Evolutionary conservation across 2,329 filamentous ascomycete genomes (phyloP), one percentile per base, ranked within the genome.

Genomic region (Penicillium sp.): DNA sequence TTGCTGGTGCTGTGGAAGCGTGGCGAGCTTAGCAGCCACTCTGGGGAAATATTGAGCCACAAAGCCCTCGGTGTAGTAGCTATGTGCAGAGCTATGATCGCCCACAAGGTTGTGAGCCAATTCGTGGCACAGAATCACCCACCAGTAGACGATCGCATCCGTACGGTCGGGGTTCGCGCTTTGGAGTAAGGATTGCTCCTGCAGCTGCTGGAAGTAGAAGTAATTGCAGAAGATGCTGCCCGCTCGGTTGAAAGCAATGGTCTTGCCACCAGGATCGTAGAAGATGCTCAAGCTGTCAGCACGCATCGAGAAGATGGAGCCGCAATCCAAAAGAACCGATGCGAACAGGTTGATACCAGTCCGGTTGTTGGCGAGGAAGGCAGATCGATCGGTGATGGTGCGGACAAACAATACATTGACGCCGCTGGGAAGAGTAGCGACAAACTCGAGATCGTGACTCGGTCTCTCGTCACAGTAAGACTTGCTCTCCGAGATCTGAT

Each of bases 151-250:
- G 59, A 87, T 81, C 2, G 91, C 91, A 62, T 95, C 90, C 4
- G 86, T 82, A 73, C 81, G 87, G 16, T 80, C 85, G 52, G 72
- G 74, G 52, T 59, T 78, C 52, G 65, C 67, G 62, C 68, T 73
- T 25, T 71, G 66, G 22, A 75, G 72, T 52, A 87, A 75, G 64
- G 81, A 76, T 14, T 79, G 71, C 48, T 86, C 81, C 71, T 98
- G 94, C 35, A 97, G 78, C 71, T 94, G 88, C 62, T 89, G 78
- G 75, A 93, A 98, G 81, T 92, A 97, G 19, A 91, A 84, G 65
- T 96, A 84, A 73, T 99, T 99, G 82, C 93, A 97, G 80, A 98
- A 99, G 33, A 99, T 85, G 70, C 89, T 92, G 40, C 94, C 93
- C 42, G 84, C 86, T 8, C 86, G 85, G 74, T 99, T 99, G 82